Base-by-base conservation (phyloP, 1,139 yeast species). In the Yamadazyma sp. region DNA sequence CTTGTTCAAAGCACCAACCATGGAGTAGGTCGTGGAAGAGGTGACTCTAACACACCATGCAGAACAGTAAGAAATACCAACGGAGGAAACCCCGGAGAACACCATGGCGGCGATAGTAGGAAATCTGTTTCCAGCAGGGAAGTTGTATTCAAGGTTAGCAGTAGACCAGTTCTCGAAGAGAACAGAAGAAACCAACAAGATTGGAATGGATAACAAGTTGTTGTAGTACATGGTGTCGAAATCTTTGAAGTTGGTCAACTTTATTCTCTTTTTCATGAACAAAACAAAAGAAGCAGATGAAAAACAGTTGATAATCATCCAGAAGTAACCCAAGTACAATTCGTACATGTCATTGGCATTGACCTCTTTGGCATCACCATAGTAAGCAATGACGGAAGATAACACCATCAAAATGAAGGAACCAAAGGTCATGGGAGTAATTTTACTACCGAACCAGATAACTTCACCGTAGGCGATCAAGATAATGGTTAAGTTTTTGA, bases 31-130 rank as follows among this genome's bases (percentile, higher is more conserved):
- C 44, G 98, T 92, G 25, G 98, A 89, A 15, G 97, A 88, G 33
- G 98, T 94, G 49, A 91, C 98, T 73, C 98, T 87, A 48, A 92
- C 96, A 79, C 98, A 92, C 98, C 98, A 92, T 46, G 97, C 98
- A 23, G 98, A 88, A 66, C 97, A 88, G 77, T 94, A 92, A 34
- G 98, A 89, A 61, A 94, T 92, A 67, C 95, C 97, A 42, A 92
- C 95, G 25, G 98, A 85, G 32, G 95, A 85, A 51, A 87, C 77
- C 63, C 98, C 98, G 34, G 97, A 87, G 58, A 91, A 77, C 49
- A 92, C 57, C 96, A 94, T 91, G 52, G 95, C 89, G 35, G 74
- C 48, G 51, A 88, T 75, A 46, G 87, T 77, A 31, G 91, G 75
- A 50, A 70, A 65, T 63, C 91, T 77, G 54, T 78, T 72, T 39